phyloP scores from a whole-genome alignment of 331 rosid species.

The Saraca asoca region DNA sequence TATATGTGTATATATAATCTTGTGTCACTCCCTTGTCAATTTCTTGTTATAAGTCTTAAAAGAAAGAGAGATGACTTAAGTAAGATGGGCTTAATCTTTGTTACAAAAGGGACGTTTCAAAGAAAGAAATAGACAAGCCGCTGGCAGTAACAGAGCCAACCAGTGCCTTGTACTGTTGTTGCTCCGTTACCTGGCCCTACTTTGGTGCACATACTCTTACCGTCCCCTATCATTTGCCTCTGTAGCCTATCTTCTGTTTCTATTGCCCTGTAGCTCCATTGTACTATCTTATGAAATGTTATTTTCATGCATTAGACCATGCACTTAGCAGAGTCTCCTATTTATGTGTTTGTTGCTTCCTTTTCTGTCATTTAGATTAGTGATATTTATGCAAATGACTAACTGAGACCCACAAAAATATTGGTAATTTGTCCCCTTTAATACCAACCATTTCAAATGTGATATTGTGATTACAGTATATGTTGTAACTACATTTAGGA shows the following conservation, averaged over 20 bases:
- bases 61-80: background rate
- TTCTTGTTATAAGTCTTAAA: conserved; percentile 21
- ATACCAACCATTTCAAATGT: too few species aligned
- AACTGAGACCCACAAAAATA: too few species aligned
- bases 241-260: conserved; percentile 27
- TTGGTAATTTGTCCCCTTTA: too few species aligned
- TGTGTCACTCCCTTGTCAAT: too few species aligned
- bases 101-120: conserved; percentile 73
- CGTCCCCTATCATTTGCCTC: conserved; percentile 25
- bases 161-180: conserved; percentile 53
- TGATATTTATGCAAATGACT: too few species aligned
- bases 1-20: too few species aligned
- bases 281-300: conserved; percentile 30
- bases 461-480: too few species aligned
- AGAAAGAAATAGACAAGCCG: conserved; percentile 58
- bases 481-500: too few species aligned
- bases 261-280: conserved; percentile 16
- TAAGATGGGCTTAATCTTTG: conserved; percentile 41
- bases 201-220: conserved; percentile 10
- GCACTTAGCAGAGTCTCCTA: background rate
- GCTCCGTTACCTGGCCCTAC: conserved; percentile 5
- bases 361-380: background rate
- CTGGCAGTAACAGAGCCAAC: conserved; percentile 51
- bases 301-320: conserved; percentile 20
- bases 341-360: conserved; percentile 25